Evolutionary conservation across 1,284 basidiomycete genomes (phyloP).

Genomic region (Cryptococcus hybrid): DNA sequence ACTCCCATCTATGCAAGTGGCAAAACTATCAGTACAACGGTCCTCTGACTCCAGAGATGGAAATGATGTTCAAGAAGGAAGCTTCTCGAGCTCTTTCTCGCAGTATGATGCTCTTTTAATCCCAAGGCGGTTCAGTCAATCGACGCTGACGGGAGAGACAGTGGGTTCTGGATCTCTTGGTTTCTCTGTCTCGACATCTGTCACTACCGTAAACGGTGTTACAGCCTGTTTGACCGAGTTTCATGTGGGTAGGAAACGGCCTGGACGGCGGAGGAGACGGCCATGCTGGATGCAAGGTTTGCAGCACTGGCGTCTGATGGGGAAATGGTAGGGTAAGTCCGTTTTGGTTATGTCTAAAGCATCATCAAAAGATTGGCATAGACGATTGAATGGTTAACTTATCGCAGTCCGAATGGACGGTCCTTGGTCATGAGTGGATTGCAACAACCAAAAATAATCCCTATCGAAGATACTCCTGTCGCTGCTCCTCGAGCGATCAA

Average conservation of each 20-base stretch:
- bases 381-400: neutral
- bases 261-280: slow-evolving; percentile 6
- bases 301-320: slow-evolving; percentile 2
- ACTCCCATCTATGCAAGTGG: slow-evolving; percentile 4
- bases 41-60: slow-evolving; percentile 9
- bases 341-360: neutral
- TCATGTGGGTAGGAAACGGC: slow-evolving; percentile 8
- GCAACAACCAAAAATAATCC: neutral
- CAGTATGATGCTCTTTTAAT: neutral
- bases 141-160: neutral
- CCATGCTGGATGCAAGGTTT: slow-evolving; percentile 7
- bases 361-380: neutral
- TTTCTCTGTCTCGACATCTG: slow-evolving; percentile 10
- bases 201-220: slow-evolving; percentile 5
- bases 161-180: slow-evolving; percentile 3
- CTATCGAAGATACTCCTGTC: neutral
- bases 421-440: neutral
- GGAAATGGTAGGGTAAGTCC: slow-evolving; percentile 7
- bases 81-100: slow-evolving; percentile 5
- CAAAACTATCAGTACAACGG: slow-evolving; percentile 9
- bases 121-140: neutral
- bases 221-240: slow-evolving; percentile 7
- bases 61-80: slow-evolving; percentile 7
- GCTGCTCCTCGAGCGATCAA: too few species aligned
- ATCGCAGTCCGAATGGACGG: neutral